phyloP scores from a whole-genome alignment of 1,284 basidiomycete genomes.

The Amylostereum areolatum region DNA sequence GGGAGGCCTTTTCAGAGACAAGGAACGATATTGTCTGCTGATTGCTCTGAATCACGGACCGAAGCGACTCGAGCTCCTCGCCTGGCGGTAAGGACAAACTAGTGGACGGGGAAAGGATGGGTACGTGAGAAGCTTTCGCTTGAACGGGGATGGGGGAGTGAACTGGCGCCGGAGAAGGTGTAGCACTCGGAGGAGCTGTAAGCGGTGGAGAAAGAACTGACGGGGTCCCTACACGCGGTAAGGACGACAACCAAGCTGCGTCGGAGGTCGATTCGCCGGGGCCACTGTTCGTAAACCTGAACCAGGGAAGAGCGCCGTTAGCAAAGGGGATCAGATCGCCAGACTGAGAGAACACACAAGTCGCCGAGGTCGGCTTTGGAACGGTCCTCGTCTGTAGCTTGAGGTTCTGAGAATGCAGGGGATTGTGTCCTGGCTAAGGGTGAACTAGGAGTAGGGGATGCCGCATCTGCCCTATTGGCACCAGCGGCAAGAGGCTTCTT shows the following conservation, averaged over 20 bases:
- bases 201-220: constrained; percentile 2
- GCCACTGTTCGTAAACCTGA: constrained; percentile 21
- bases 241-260: constrained; percentile 48
- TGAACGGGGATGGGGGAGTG: background rate
- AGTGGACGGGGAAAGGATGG: constrained; percentile 13
- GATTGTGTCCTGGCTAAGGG: constrained; percentile 14
- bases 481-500: constrained; percentile 41
- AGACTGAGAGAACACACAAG: constrained; percentile 2
- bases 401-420: constrained; percentile 11
- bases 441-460: constrained; percentile 33
- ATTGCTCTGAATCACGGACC: constrained; percentile 40
- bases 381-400: constrained; percentile 11
- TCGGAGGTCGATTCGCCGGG: constrained; percentile 4
- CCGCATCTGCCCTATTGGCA: constrained; percentile 20
- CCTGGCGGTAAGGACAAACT: constrained; percentile 7
- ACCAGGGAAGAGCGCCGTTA: background rate
- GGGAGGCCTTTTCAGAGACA: constrained; percentile 62
- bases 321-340: background rate
- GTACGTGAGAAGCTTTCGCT: constrained; percentile 15
- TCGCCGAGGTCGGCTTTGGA: constrained; percentile 11
- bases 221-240: constrained; percentile 41
- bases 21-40: constrained; percentile 61
- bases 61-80: constrained; percentile 27
- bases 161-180: background rate
- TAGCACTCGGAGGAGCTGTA: background rate